Evolutionary conservation across 1,284 basidiomycete genomes (phyloP).

Genomic region (Salmacisia buchloeana): DNA sequence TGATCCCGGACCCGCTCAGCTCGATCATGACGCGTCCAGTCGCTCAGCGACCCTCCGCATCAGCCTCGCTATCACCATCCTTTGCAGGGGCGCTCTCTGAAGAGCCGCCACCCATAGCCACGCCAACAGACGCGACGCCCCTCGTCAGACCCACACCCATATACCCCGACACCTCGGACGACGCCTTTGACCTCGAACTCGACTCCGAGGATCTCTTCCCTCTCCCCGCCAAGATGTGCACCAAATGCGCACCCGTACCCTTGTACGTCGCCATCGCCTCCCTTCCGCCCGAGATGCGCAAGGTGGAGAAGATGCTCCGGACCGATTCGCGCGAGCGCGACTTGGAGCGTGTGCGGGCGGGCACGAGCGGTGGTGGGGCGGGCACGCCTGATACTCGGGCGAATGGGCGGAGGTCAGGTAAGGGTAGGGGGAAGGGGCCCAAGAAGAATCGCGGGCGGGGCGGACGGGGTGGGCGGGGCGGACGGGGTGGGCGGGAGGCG

Average conservation of each 20-base stretch:
- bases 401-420: neutral
- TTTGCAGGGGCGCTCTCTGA: neutral
- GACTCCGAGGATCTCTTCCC: conserved; percentile 29
- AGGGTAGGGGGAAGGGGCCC: neutral
- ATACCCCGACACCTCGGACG: conserved; percentile 1
- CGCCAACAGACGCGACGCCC: neutral
- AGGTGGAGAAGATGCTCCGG: conserved; percentile 33
- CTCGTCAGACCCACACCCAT: conserved; percentile 2
- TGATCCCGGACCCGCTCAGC: neutral
- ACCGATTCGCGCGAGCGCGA: conserved; percentile 3
- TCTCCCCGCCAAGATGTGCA: conserved; percentile 38
- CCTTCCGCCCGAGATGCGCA: conserved; percentile 44
- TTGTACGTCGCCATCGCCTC: conserved; percentile 33
- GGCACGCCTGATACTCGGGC: neutral
- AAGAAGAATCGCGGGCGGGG: conserved; percentile 3
- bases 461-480: neutral
- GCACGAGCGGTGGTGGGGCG: neutral
- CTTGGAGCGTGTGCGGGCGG: neutral
- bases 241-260: conserved; percentile 36
- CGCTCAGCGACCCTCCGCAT: neutral
- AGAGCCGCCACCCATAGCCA: neutral
- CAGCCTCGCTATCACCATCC: neutral
- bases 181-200: conserved; percentile 9
- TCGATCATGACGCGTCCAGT: neutral
- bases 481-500: neutral